A percentile compares a stretch with the other conserved stretches of the same genome.
These are phyloP conservation scores for Thraustotheca clavata DNA, from an alignment of 352 stramenopile genomes.

Conservation along the genomic window DNA sequence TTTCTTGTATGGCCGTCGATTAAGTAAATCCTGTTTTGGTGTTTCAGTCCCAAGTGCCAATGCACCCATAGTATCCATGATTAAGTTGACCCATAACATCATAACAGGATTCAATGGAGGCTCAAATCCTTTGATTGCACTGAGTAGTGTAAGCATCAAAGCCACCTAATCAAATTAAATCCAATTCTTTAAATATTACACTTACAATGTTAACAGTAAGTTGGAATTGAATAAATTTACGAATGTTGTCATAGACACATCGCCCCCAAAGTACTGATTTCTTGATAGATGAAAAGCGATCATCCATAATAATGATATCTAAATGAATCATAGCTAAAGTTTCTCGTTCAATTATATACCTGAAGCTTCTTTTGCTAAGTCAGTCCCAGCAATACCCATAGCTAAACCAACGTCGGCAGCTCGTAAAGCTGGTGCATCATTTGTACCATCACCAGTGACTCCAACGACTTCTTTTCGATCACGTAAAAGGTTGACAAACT, in stretches of 20 bases:
- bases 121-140: constrained; percentile 75
- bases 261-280: constrained; percentile 71
- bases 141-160: constrained; percentile 66
- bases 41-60: constrained; percentile 62
- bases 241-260: constrained; percentile 79
- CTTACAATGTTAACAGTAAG: constrained; percentile 72
- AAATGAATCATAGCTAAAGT: background rate
- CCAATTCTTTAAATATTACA: constrained; percentile 53
- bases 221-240: constrained; percentile 80
- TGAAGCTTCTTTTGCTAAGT: constrained; percentile 72
- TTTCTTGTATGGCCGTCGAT: constrained; percentile 68
- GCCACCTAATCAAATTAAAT: too few species aligned
- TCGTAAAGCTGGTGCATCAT: constrained; percentile 65
- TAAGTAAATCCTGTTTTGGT: constrained; percentile 49
- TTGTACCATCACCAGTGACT: constrained; percentile 73
- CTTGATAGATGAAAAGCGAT: constrained; percentile 77
- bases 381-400: constrained; percentile 75
- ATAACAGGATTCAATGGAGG: constrained; percentile 75
- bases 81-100: constrained; percentile 86
- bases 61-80: constrained; percentile 80
- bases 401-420: constrained; percentile 64
- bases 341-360: background rate
- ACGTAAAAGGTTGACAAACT: constrained; percentile 86
- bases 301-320: constrained; percentile 85
- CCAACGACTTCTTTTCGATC: constrained; percentile 65